Conservation (phyloP, 2,329 filamentous ascomycete species). For the Microsporum canis region DNA sequence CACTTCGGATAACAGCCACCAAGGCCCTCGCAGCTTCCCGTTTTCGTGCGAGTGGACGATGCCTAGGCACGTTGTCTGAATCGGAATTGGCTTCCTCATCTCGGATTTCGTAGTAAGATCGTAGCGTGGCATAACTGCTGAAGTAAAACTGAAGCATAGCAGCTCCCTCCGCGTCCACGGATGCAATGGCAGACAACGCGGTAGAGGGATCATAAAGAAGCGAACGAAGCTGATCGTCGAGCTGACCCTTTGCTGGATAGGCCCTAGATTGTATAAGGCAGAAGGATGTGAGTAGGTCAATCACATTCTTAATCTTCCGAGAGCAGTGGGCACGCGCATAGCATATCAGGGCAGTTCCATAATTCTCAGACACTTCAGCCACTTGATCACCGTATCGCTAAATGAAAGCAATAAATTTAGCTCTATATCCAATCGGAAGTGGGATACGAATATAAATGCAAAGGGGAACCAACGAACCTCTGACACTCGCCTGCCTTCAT, state of each 20-base stretch:
- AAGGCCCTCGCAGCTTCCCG: conserved; percentile 62
- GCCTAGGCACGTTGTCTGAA: conserved; percentile 31
- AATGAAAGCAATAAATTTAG: conserved; percentile 5
- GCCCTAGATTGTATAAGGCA: conserved; percentile 75
- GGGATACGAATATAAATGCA: neutral
- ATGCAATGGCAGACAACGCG: conserved; percentile 60
- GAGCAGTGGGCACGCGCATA: conserved; percentile 74
- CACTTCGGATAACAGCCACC: conserved; percentile 71
- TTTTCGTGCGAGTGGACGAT: conserved; percentile 49
- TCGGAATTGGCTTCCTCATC: conserved; percentile 48
- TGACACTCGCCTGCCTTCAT: conserved; percentile 68
- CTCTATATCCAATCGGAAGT: conserved; percentile 7
- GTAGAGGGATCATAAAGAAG: conserved; percentile 61
- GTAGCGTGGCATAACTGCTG: conserved; percentile 82
- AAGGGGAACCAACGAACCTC: conserved; percentile 51
- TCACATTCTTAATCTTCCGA: conserved; percentile 69
- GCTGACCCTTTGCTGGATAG: conserved; percentile 58
- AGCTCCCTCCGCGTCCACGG: conserved; percentile 68
- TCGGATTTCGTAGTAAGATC: conserved; percentile 80
- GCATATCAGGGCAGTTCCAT: conserved; percentile 79
- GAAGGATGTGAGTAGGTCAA: conserved; percentile 77
- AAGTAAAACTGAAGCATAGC: conserved; percentile 73
- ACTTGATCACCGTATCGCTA: conserved; percentile 76
- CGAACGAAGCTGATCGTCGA: conserved; percentile 60
- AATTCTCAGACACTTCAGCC: conserved; percentile 59